Conservation (phyloP, 164 flowering plant species). For the Piper longum region DNA sequence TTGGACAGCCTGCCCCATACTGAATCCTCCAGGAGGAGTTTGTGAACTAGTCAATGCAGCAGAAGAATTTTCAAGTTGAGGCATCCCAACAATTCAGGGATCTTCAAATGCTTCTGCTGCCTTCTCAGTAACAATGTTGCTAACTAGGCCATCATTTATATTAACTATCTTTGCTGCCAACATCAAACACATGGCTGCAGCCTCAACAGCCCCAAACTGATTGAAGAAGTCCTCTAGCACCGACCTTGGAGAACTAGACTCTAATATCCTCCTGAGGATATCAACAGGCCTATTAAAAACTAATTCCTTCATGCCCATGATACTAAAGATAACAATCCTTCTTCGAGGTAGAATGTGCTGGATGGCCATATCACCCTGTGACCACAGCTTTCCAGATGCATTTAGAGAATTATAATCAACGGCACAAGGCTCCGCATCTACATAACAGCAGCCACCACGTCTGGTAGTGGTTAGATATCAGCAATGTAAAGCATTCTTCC, state of each 20-base stretch:
- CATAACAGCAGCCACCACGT: conserved; percentile 62
- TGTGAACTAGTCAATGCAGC: conserved; percentile 48
- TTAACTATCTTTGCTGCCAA: conserved; percentile 69
- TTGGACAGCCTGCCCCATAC: conserved; percentile 98
- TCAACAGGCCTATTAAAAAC: conserved; percentile 92
- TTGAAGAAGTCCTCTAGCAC: conserved; percentile 75
- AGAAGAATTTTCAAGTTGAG: conserved; percentile 77
- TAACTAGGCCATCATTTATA: conserved; percentile 43
- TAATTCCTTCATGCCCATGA: conserved; percentile 93
- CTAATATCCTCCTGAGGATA: conserved; percentile 65
- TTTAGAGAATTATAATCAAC: conserved; percentile 54
- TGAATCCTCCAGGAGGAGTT: conserved; percentile 40
- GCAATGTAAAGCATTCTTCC: conserved; percentile 92
- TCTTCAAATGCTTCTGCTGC: conserved; percentile 98
- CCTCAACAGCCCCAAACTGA: conserved; percentile 94
- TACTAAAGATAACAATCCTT: conserved; percentile 68
- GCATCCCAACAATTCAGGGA: conserved; percentile 87
- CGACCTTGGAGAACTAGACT: conserved; percentile 66
- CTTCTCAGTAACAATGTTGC: conserved; percentile 66
- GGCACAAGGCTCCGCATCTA: conserved; percentile 47
- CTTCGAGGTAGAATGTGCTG: conserved; percentile 91
- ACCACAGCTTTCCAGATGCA: conserved; percentile 64
- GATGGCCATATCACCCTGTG: conserved; percentile 74
- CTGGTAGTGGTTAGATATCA: conserved; percentile 65
- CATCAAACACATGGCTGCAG: conserved; percentile 93